Percentiles rank a stretch among this genome's conserved stretches.
Conservation (phyloP, 805 yeast species). For the Blastobotrys robertii region DNA sequence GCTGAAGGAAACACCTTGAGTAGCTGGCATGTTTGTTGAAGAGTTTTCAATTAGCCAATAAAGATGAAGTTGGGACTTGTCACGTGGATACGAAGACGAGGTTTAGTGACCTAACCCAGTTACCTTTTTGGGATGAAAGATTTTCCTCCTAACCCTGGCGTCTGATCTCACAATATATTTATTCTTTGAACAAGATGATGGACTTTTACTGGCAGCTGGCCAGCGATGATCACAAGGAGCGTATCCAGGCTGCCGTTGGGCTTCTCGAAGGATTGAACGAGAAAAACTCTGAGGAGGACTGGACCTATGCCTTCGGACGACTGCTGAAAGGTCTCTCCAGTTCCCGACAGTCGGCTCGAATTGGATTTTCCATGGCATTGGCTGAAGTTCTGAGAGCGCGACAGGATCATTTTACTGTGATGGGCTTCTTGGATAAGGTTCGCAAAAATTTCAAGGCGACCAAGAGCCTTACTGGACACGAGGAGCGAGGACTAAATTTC, state of each 20-base stretch:
- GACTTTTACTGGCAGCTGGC: slow-evolving; percentile 54
- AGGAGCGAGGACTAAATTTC: slow-evolving; percentile 67
- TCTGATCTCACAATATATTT: too few relatives aligned
- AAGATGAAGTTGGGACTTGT: too few relatives aligned
- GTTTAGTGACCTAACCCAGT: too few relatives aligned
- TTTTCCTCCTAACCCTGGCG: too few relatives aligned
- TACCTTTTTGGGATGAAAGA: too few relatives aligned
- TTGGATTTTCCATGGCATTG: slow-evolving; percentile 83
- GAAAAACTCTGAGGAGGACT: slow-evolving; percentile 40
- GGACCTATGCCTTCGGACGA: slow-evolving; percentile 74
- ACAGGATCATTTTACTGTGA: slow-evolving; percentile 28
- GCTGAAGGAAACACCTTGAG: slow-evolving; percentile 45
- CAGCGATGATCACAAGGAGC: slow-evolving; percentile 63
- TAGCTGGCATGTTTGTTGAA: background rate
- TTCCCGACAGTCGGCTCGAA: slow-evolving; percentile 70
- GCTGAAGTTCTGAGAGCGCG: slow-evolving; percentile 42
- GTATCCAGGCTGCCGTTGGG: slow-evolving; percentile 60
- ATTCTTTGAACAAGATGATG: background rate
- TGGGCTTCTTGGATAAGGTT: slow-evolving; percentile 30
- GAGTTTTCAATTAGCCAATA: too few relatives aligned
- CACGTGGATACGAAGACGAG: too few relatives aligned
- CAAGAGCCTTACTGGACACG: slow-evolving; percentile 59
- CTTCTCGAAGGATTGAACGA: slow-evolving; percentile 49
- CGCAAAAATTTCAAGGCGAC: slow-evolving; percentile 31
- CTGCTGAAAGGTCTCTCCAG: slow-evolving; percentile 75